phyloP scores from a whole-genome alignment of 148 eudicot genomes.

The Rhododendron henanense region DNA sequence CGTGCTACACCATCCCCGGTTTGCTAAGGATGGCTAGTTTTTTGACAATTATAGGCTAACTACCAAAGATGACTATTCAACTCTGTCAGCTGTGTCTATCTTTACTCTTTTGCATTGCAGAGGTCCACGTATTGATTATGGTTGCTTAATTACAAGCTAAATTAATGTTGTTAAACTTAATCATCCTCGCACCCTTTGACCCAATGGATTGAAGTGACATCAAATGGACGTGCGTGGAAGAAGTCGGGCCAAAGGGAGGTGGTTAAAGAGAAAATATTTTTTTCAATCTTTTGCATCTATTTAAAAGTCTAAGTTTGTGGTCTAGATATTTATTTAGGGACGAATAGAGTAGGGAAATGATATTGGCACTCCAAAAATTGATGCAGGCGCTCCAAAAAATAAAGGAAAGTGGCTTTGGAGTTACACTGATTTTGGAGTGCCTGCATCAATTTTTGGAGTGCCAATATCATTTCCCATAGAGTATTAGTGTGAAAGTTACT shows the following conservation, averaged over 20 bases:
- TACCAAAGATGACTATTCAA: neutral
- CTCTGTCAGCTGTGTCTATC: neutral
- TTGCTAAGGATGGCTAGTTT: neutral
- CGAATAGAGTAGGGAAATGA: fast-evolving
- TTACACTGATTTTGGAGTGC: no score
- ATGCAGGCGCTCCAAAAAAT: no score
- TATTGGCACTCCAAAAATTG: no score
- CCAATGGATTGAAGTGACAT: neutral
- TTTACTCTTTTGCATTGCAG: neutral
- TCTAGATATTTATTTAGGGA: no score
- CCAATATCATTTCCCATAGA: no score
- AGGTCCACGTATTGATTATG: neutral
- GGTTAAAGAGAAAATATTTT: neutral
- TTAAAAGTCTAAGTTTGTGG: no score
- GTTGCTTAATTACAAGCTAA: neutral
- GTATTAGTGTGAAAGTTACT: no score
- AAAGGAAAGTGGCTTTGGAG: no score
- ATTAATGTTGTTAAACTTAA: neutral
- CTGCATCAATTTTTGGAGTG: no score
- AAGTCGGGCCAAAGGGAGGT: neutral
- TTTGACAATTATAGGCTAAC: neutral
- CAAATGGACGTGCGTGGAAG: neutral
- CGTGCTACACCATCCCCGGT: no score
- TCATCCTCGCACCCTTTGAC: neutral
- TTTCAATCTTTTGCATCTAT: no score